A percentile compares a stretch with the other conserved stretches of the same genome.
Conservation (phyloP, 768 basidiomycete species). For the Macrolepiota fuliginosa region DNA sequence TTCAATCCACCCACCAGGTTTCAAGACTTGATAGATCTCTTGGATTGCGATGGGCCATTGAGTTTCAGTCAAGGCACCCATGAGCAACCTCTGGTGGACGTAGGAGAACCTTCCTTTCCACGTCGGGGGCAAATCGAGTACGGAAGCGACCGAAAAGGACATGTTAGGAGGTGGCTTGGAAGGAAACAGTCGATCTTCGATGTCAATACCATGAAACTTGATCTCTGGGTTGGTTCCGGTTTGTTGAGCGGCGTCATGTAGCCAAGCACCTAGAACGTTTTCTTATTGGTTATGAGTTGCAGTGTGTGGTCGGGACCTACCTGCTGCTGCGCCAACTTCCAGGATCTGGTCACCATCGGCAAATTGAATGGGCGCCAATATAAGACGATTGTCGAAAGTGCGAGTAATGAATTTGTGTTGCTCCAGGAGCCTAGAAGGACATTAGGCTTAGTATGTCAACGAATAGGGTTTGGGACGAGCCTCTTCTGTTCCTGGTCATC, state of each 20-base stretch:
- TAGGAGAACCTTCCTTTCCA: conserved; percentile 6
- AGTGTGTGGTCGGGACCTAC: not conserved
- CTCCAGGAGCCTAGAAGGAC: not conserved
- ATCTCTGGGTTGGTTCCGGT: not conserved
- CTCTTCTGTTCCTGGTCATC: not conserved
- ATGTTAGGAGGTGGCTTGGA: conserved; percentile 3
- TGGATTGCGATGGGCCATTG: conserved; percentile 4
- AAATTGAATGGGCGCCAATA: not conserved
- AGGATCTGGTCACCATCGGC: not conserved
- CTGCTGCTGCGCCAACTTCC: not conserved
- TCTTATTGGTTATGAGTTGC: no score
- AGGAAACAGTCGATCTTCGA: conserved; percentile 19
- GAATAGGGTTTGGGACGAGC: not conserved
- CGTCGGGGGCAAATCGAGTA: not conserved
- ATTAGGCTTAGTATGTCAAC: no score
- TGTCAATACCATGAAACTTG: conserved; percentile 19
- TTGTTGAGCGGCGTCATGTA: not conserved
- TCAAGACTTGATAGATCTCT: conserved; percentile 6
- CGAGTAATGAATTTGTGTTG: not conserved
- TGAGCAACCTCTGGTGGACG: conserved; percentile 8
- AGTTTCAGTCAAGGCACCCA: not conserved
- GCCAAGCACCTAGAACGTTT: not conserved
- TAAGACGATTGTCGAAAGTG: not conserved
- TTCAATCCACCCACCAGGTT: conserved; percentile 11
- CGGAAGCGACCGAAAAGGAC: conserved; percentile 4